Evolutionary conservation across 2,329 filamentous ascomycete species (phyloP), one percentile per base, ranked within the genome.

Genomic region (Fusarium cyanostomum): DNA sequence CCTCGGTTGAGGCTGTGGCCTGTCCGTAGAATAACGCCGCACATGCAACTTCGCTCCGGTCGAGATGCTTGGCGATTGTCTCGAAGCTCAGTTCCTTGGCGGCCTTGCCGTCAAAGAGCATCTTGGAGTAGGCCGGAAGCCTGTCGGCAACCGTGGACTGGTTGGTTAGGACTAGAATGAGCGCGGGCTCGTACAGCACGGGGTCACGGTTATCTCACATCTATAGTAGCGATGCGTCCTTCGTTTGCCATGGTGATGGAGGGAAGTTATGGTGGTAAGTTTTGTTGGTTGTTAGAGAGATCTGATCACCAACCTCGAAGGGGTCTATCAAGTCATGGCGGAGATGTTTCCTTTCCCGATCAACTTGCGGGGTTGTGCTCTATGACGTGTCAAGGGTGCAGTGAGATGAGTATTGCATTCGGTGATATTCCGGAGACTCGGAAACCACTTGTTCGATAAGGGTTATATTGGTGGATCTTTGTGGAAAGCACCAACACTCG

Each of bases 11-110:
- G 1, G 92, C 91, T 69, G 86, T 86, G 7, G 90, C 88, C 75
- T 95, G 92, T 27, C 94, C 94, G 75, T 97, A 97, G 84, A 97
- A 97, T 63, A 97, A 81, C 3, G 93, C 93, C 3, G 94, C 94
- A 4, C 91, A 86, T 35, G 92, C 92, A 37, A 97, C 91, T 78
- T 97, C 91, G 72, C 89, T 88, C 64, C 93, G 90, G 62, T 87
- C 88, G 52, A 97, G 83, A 27, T 88, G 82, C 66, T 87, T 78
- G 48, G 87, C 92, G 71, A 97, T 93, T 38, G 86, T 79, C 74
- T 92, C 91, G 74, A 97, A 97, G 71, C 84, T 91, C 31, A 96
- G 84, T 66, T 87, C 84, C 77, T 91, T 90, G 53, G 79, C 75
- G 44, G 92, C 89, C 79, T 97, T 97, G 66, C 91, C 92, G 31